phyloP scores from a whole-genome alignment of 164 flowering plant species.

The Umbellularia californica region DNA sequence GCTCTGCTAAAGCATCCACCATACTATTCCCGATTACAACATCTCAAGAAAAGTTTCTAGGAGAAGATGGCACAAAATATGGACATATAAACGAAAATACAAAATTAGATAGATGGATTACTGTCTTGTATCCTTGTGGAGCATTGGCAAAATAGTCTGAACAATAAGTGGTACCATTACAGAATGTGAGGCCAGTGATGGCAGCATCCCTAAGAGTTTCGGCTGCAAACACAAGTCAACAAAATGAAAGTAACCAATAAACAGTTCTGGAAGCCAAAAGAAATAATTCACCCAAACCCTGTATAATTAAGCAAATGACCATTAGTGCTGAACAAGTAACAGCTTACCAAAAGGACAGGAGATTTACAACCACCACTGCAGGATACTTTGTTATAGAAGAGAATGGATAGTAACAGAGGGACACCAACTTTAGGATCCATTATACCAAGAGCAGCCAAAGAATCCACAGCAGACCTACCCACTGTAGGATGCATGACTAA shows the following conservation, averaged over 20 bases:
- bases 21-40: no score
- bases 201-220: constrained; percentile 69
- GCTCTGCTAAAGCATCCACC: no score
- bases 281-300: not conserved
- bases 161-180: constrained; percentile 71
- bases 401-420: constrained; percentile 51
- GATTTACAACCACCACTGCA: constrained; percentile 23
- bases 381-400: constrained; percentile 57
- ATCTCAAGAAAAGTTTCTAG: not conserved
- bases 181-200: constrained; percentile 78
- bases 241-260: not conserved
- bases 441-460: constrained; percentile 48
- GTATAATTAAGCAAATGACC: not conserved
- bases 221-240: constrained; percentile 42
- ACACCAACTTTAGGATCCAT: constrained; percentile 70
- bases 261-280: constrained; percentile 1
- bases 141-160: constrained; percentile 83
- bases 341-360: constrained; percentile 49
- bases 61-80: not conserved
- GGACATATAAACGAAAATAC: not conserved
- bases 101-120: constrained; percentile 31
- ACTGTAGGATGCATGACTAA: constrained; percentile 54
- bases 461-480: constrained; percentile 52
- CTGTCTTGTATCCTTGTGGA: constrained; percentile 59
- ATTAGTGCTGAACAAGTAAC: not conserved